Base-by-base conservation (phyloP, 2,329 filamentous ascomycete genomes). In the Aspergillus sp. region DNA sequence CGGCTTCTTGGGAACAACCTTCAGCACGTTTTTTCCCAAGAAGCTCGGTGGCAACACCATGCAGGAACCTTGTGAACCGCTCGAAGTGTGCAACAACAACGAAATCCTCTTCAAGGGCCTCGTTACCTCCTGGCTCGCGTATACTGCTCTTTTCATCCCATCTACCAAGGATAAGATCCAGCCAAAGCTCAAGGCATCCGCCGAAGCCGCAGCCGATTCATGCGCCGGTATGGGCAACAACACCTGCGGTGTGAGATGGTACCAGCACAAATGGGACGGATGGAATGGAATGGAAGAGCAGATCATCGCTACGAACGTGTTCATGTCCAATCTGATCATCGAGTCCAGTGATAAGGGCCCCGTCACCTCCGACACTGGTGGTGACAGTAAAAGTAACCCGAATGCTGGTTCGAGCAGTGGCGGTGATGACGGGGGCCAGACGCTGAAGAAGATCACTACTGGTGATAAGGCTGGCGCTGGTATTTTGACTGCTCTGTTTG, bases 61-160 rank as follows among this genome's bases (percentile, higher is more conserved):
- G 51, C 80, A 71, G 53, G 87, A 91, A 65, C 73, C 81, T 10
- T 91, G 87, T 68, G 85, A 89, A 56, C 69, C 74, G 2, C 68
- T 61, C 2, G 62, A 65, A 19, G 76, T 70, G 17, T 91, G 88
- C 72, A 83, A 83, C 49, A 74, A 79, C 49, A 87, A 90, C 60
- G 85, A 89, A 75, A 67, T 81, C 49, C 80, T 81, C 1, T 90
- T 85, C 77, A 88, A 88, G 67, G 84, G 84, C 35, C 83, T 84
- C 49, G 72, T 87, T 15, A 76, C 82, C 55, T 78, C 82, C 37
- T 86, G 83, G 81, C 71, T 88, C 55, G 74, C 79, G 3, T 74
- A 77, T 19, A 74, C 79, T 1, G 77, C 80, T 2, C 75, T 84
- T 54, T 48, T 88, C n/a, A 83, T 81, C 0, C 84, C 85, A 0